Conservation (phyloP, 345 rosid genomes). For the Triadica sebifera region DNA sequence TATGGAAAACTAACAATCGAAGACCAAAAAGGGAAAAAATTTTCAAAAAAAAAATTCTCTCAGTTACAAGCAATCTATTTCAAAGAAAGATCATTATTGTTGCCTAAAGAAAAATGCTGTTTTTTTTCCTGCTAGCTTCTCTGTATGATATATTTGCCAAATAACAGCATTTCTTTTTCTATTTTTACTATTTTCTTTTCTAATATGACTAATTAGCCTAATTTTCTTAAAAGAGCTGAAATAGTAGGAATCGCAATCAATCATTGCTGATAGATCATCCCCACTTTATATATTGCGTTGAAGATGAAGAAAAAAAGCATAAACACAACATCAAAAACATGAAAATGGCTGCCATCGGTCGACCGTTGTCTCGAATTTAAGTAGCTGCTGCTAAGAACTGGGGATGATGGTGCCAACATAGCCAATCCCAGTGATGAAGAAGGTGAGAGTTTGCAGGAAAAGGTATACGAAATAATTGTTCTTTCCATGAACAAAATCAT, state of each 20-base stretch:
- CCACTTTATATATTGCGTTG: constrained; percentile 16
- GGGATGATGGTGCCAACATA: constrained; percentile 84
- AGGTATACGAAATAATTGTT: constrained; percentile 86
- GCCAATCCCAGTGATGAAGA: constrained; percentile 91
- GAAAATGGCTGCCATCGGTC: not conserved
- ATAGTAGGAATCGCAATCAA: constrained; percentile 28
- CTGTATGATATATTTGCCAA: constrained; percentile 15
- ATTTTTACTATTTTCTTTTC: constrained; percentile 11
- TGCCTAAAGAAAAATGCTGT: constrained; percentile 30
- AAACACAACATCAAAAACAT: constrained; percentile 14
- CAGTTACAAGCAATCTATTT: constrained; percentile 39
- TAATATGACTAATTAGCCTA: constrained; percentile 27
- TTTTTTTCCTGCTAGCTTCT: constrained; percentile 18
- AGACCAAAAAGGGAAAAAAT: not conserved
- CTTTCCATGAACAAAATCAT: constrained; percentile 84
- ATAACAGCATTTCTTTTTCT: constrained; percentile 14
- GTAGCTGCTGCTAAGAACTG: constrained; percentile 1
- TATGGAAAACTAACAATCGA: constrained; percentile 23
- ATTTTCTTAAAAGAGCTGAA: constrained; percentile 24
- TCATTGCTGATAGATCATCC: constrained; percentile 20
- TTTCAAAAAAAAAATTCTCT: constrained; percentile 26
- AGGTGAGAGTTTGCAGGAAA: constrained; percentile 81
- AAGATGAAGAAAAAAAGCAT: constrained; percentile 9
- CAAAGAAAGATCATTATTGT: constrained; percentile 27
- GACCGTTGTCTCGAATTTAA: not conserved